Evolutionary conservation across 805 yeast genomes (phyloP), one percentile per base, ranked within the genome.

Genomic region (Yarrowia deformans): DNA sequence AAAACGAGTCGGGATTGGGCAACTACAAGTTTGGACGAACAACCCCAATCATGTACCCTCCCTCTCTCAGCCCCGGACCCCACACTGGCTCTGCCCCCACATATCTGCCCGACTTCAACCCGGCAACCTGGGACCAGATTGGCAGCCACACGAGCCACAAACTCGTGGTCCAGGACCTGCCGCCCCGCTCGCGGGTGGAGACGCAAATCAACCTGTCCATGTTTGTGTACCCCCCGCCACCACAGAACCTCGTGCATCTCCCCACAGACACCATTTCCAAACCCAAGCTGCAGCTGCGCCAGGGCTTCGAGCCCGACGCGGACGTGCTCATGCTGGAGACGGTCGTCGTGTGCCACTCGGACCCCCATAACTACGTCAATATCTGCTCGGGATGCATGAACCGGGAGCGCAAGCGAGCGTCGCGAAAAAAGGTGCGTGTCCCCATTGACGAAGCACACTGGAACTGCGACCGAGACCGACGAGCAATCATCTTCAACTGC

Each of bases 401-500:
- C 78, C 85, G 99, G 75, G 99, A 94, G 77, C 89, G 92, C 75
- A 92, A 95, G 79, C 85, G 99, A 74, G 98, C 98, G 1, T 88
- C 94, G 43, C 86, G 99, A 78, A 87, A 97, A 77, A 94, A 95
- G 79, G 85, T 88, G 4, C 91, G 91, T n/a, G 84, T 87, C 54
- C 84, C 87, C 68, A 82, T 84, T 67, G 90, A 89, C 70, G 94
- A 90, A 73, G 88, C 88, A 68, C 88, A 91, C 81, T 92, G 98
- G 88, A 85, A 90, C 74, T 88, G 90, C 63, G 84, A 84, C 55
- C 84, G 87, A 76, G 85, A 87, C 71, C 89, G 92, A 75, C 86
- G 96, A 71, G 97, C 97, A 1, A 85, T 94, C 58, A 90, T 94
- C 45, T 91, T 93, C 82, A 94, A 95, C 79, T 91, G 97, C 79